These are phyloP conservation scores for Termitomyces sp. DNA, from an alignment of 768 basidiomycete species.

Conservation along the genomic window DNA sequence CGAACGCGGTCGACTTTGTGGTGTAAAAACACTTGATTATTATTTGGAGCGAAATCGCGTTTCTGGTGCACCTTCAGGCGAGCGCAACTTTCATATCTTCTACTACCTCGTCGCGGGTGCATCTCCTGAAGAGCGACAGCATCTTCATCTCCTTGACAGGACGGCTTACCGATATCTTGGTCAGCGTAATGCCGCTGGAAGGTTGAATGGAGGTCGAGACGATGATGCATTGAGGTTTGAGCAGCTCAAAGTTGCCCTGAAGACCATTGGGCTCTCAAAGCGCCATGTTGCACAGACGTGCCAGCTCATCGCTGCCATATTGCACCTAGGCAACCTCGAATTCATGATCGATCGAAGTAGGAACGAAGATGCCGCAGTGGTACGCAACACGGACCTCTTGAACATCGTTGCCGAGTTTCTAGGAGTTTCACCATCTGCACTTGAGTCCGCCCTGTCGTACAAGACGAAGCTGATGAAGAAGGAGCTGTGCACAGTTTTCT, in stretches of 20 bases:
- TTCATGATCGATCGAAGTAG: constrained; percentile 78
- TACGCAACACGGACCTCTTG: constrained; percentile 80
- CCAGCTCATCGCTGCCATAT: constrained; percentile 90
- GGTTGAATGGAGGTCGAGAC: constrained; percentile 46
- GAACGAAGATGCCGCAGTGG: constrained; percentile 91
- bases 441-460: constrained; percentile 84
- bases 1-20: constrained; percentile 82
- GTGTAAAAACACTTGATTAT: constrained; percentile 94
- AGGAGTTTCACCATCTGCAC: constrained; percentile 64
- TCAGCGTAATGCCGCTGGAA: constrained; percentile 44
- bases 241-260: constrained; percentile 91
- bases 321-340: constrained; percentile 94
- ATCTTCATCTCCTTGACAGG: constrained; percentile 79
- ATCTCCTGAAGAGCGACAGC: constrained; percentile 79
- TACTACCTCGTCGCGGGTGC: constrained; percentile 95
- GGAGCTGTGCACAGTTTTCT: constrained; percentile 95
- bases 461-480: constrained; percentile 91
- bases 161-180: constrained; percentile 85
- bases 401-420: constrained; percentile 86
- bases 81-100: constrained; percentile 97
- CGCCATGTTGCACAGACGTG: constrained; percentile 93
- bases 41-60: constrained; percentile 91
- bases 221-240: constrained; percentile 89
- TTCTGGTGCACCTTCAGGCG: constrained; percentile 81
- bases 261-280: constrained; percentile 90